Base-by-base conservation (phyloP, 2,329 filamentous ascomycete species). In the Aspergillus hiratsukae region DNA sequence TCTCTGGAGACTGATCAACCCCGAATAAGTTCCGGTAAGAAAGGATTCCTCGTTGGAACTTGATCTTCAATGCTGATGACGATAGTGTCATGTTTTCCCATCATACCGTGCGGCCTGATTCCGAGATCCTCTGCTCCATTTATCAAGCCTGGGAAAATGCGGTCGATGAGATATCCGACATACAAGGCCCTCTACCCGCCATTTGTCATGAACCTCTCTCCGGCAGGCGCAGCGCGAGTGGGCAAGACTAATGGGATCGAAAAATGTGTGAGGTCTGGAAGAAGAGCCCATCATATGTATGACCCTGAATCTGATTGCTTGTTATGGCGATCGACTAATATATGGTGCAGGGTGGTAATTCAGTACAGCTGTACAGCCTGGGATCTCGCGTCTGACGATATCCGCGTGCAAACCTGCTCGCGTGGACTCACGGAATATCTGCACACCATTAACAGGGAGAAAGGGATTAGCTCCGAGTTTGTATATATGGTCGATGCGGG, bases 211-310 rank as follows among this genome's bases (percentile, higher is more conserved):
- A 75, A 77, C 51, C 49, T 64, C 1, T 51, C 66, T 3, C 62
- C 70, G 1, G 55, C 64, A 10, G 63, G 64, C 23, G 66, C 72
- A 1, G 56, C 61, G 1, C 63, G 63, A 0, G 67, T 75, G 0
- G 72, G 65, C 4, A 62, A 68, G 31, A 71, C 58, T 21, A 77
- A 76, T 29, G 69, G 72, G 0, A 54, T 76, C 41, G 75, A n/a
- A 75, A 1, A 77, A 77, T 52, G 64, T 70, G 0, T 77, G 73
- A 70, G 72, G 70, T 19, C 62, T 75, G 1, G 65, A 64, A n/a
- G 54, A 63, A 2, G 56, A 73, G 52, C 62, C 69, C 19, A 54
- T 58, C 3, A 72, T 75, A 7, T 60, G 72, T 75, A 62, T 56
- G 70, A 61, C 8, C 2, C 31, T 2, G 25, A 14, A n/a, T n/a